Conservation (phyloP, 352 stramenopile species). For the Phytophthora cajani region DNA sequence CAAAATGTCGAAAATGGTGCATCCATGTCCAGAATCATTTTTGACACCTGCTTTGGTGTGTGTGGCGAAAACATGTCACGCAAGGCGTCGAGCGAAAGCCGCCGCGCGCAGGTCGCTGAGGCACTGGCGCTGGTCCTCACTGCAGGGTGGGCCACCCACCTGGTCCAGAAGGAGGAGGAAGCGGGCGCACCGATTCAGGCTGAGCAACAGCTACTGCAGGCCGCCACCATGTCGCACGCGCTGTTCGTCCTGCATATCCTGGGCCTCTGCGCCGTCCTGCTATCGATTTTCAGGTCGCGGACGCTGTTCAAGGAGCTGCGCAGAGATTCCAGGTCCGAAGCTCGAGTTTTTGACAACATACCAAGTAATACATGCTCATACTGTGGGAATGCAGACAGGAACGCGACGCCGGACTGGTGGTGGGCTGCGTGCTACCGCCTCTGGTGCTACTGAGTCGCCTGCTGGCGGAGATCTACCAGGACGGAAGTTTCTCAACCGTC, state of each 20-base stretch:
- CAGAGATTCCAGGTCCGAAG: slow-evolving; percentile 24
- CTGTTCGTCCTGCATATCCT: slow-evolving; percentile 34
- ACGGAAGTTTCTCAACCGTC: slow-evolving; percentile 29
- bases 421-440: slow-evolving; percentile 59
- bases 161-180: slow-evolving; percentile 24
- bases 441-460: slow-evolving; percentile 63
- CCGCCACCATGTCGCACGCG: slow-evolving; percentile 17
- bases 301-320: slow-evolving; percentile 20
- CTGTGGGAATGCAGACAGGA: slow-evolving; percentile 40
- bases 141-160: slow-evolving; percentile 35
- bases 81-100: slow-evolving; percentile 18
- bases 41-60: neutral
- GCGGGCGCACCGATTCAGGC: slow-evolving; percentile 4
- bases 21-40: neutral
- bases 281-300: slow-evolving; percentile 23
- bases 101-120: slow-evolving; percentile 37
- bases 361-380: neutral
- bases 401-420: slow-evolving; percentile 51
- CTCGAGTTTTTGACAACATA: neutral
- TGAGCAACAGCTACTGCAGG: slow-evolving; percentile 40
- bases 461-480: slow-evolving; percentile 31
- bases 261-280: slow-evolving; percentile 28
- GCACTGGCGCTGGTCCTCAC: slow-evolving; percentile 36
- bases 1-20: neutral
- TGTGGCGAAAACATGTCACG: slow-evolving; percentile 9